Evolutionary conservation across 306 rosid species (phyloP).

Genomic region (Cicer chorassanicum): DNA sequence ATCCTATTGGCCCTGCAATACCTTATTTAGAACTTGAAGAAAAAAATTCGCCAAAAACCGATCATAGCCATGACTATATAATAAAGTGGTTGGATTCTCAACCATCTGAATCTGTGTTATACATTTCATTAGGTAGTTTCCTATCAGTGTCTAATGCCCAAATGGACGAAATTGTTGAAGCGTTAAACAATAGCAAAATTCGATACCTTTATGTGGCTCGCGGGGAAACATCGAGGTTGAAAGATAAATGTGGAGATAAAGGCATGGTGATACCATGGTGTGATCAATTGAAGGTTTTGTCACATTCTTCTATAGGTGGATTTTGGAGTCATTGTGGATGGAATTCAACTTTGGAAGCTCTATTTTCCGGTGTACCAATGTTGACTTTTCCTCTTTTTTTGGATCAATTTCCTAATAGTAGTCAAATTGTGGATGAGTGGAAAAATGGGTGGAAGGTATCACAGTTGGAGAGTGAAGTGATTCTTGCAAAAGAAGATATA

Average conservation of each 20-base stretch:
- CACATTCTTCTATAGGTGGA: constrained; percentile 52
- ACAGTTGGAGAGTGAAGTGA: constrained; percentile 27
- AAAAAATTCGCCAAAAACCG: background rate
- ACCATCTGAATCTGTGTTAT: constrained; percentile 57
- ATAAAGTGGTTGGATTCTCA: constrained; percentile 65
- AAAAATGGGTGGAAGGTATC: constrained; percentile 51
- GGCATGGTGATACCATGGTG: constrained; percentile 65
- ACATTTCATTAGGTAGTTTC: constrained; percentile 69
- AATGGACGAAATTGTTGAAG: constrained; percentile 56
- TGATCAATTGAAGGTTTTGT: constrained; percentile 64
- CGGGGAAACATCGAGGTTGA: constrained; percentile 47
- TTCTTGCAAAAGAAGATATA: constrained; percentile 42
- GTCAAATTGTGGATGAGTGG: constrained; percentile 58
- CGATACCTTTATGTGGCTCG: constrained; percentile 63
- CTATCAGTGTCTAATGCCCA: constrained; percentile 54
- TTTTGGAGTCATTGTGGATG: constrained; percentile 73
- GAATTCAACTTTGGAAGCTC: constrained; percentile 60
- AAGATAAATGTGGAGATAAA: constrained; percentile 49
- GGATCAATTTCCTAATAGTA: constrained; percentile 59
- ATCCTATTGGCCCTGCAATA: constrained; percentile 61
- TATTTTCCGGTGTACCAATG: constrained; percentile 56
- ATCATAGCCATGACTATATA: constrained; percentile 40
- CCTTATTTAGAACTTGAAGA: constrained; percentile 50
- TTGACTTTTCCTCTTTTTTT: constrained; percentile 56
- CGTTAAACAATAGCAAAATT: constrained; percentile 42